Evolutionary conservation across 805 yeast species (phyloP).

Genomic region (Lipomyces spencermartinsiae): DNA sequence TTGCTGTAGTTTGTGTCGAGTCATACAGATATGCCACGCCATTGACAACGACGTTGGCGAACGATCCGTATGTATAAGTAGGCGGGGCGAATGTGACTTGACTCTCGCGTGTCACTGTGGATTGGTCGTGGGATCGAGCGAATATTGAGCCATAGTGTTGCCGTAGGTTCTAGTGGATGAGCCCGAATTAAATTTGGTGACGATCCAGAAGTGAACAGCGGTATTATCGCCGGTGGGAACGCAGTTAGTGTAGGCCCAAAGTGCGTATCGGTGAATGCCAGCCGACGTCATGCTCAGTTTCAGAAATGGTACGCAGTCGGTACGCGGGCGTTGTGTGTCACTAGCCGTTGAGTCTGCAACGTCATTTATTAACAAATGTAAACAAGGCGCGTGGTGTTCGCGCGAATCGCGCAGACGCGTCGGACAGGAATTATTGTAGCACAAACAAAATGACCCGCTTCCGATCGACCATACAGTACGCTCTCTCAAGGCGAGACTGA

Average conservation of each 20-base stretch:
- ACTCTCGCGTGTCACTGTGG: constrained; percentile 22
- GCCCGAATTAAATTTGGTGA: constrained; percentile 5
- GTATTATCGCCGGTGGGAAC: constrained; percentile 18
- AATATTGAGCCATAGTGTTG: constrained; percentile 17
- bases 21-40: constrained; percentile 25
- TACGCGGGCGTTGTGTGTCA: no score
- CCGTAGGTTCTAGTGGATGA: background rate
- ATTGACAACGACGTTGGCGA: constrained; percentile 26
- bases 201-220: constrained; percentile 29
- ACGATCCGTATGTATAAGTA: constrained; percentile 21
- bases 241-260: constrained; percentile 30
- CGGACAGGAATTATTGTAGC: no score
- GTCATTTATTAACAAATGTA: no score
- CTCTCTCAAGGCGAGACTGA: no score
- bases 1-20: constrained; percentile 13
- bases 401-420: no score
- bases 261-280: constrained; percentile 14
- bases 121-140: constrained; percentile 13
- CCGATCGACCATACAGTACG: no score
- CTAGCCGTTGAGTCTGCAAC: no score
- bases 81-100: background rate
- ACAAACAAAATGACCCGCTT: no score
- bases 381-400: no score
- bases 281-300: no score
- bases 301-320: no score